Evolutionary conservation across 78 protist genomes (phyloP).

Genomic region (Tieghemostelium lacteum): DNA sequence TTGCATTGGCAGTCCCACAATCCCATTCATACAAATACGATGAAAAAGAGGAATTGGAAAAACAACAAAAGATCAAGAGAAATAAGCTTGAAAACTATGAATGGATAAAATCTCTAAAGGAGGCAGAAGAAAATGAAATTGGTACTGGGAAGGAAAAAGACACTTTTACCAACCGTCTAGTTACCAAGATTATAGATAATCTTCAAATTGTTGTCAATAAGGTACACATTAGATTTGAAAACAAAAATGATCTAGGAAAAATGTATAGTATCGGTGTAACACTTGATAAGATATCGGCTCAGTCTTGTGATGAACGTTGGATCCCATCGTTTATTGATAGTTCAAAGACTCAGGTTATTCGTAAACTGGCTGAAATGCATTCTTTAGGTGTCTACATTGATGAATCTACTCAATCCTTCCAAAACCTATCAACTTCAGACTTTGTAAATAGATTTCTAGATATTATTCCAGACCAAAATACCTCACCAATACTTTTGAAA

Average conservation of each 20-base stretch:
- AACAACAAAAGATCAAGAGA: conserved; percentile 34
- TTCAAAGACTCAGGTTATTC: conserved; percentile 33
- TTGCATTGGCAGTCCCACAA: conserved; percentile 66
- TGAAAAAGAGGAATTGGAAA: conserved; percentile 52
- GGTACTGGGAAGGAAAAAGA: not conserved
- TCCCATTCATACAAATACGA: conserved; percentile 55
- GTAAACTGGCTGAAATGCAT: conserved; percentile 55
- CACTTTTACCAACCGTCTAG: conserved; percentile 50
- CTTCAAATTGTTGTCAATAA: conserved; percentile 69
- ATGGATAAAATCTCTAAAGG: conserved; percentile 62
- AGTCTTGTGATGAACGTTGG: conserved; percentile 71
- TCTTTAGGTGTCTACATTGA: conserved; percentile 69
- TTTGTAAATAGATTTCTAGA: conserved; percentile 36
- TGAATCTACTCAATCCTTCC: conserved; percentile 35
- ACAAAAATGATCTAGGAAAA: conserved; percentile 66
- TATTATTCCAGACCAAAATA: conserved; percentile 17
- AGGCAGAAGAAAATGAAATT: conserved; percentile 29
- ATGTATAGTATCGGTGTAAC: conserved; percentile 71
- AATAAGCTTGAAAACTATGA: conserved; percentile 64
- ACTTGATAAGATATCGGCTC: conserved; percentile 55
- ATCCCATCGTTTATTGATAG: conserved; percentile 66
- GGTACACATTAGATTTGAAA: conserved; percentile 78
- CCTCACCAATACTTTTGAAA: not conserved
- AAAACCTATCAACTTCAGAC: conserved; percentile 27
- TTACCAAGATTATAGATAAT: conserved; percentile 80